phyloP scores from a whole-genome alignment of 345 rosid species.

The Mercurialis annua region DNA sequence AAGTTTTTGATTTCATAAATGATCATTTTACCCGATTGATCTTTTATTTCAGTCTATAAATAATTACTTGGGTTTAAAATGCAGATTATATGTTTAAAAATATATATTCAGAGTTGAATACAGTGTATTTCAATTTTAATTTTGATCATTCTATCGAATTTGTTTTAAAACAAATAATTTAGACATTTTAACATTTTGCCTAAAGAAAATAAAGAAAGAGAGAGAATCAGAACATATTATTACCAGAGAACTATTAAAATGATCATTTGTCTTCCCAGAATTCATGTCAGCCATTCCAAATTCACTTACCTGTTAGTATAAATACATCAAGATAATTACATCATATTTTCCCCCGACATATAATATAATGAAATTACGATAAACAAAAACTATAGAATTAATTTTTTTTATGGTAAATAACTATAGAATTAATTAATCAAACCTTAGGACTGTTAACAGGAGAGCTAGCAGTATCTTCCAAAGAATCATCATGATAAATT shows the following conservation, averaged over 20 bases:
- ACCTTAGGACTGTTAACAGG: constrained; percentile 84
- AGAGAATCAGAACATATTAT: constrained; percentile 15
- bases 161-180: too few species aligned
- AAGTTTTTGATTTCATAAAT: too few species aligned
- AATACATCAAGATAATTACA: neutral
- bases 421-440: neutral
- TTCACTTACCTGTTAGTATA: constrained; percentile 46
- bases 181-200: neutral
- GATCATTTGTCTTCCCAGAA: constrained; percentile 38
- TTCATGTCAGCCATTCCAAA: constrained; percentile 38
- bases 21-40: too few species aligned
- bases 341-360: too few species aligned
- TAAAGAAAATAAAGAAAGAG: neutral
- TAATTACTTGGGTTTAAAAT: too few species aligned
- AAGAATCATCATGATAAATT: constrained; percentile 57
- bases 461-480: constrained; percentile 94
- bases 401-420: too few species aligned
- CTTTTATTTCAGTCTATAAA: too few species aligned
- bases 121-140: too few species aligned
- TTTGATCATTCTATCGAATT: too few species aligned
- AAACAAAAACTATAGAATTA: neutral
- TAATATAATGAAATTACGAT: neutral
- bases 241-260: constrained; percentile 41
- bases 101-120: too few species aligned
- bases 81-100: too few species aligned